Evolutionary conservation across 495 filamentous ascomycete genomes (phyloP), one percentile per base, ranked within the genome.

Genomic region (Aspergillus campestris): DNA sequence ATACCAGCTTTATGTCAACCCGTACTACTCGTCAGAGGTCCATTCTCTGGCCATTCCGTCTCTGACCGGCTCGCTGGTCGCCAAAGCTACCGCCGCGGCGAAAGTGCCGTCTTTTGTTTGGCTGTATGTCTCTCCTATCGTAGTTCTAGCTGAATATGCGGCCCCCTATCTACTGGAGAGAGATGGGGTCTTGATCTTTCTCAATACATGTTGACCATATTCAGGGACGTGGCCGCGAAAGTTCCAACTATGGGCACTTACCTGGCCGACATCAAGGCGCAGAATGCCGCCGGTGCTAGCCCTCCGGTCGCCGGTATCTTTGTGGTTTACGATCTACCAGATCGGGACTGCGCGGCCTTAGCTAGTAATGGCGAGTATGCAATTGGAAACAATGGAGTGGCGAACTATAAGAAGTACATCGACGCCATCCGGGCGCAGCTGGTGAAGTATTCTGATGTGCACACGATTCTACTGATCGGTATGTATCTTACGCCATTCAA

Each of bases 311-410:
- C 72, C 34, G 65, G 66, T 27, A 77, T 77, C 54, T 73, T 82
- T 47, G 84, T 89, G 55, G 77, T 87, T 53, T 89, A 89, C 62
- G 82, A 89, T 64, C 64, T 89, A 32, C 84, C 83, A 34, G 83
- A 83, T 48, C 81, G 84, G 65, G 84, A 89, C 58, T 89, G 84
- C 60, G 81, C 84, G 27, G 84, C 84, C 44, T 71, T 79, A 61
- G 83, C 83, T 29, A 87, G 83, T 51, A 87, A 87, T 64, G 84
- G 84, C 57, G 84, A 89, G 65, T 79, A 81, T 38, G 69, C 74
- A 13, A 75, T 83, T 62, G 79, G 73, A 44, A 71, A 82, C 58
- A 60, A 62, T 42, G 72, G 73, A 32, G 54, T 87, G 50, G 57
- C 53, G 54, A 71, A 74, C 42, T 89, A 89, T 69, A 82, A 87